These are phyloP conservation scores for Xanthoparmelia taractica DNA, from an alignment of 495 filamentous ascomycete genomes.

Conservation along the genomic window DNA sequence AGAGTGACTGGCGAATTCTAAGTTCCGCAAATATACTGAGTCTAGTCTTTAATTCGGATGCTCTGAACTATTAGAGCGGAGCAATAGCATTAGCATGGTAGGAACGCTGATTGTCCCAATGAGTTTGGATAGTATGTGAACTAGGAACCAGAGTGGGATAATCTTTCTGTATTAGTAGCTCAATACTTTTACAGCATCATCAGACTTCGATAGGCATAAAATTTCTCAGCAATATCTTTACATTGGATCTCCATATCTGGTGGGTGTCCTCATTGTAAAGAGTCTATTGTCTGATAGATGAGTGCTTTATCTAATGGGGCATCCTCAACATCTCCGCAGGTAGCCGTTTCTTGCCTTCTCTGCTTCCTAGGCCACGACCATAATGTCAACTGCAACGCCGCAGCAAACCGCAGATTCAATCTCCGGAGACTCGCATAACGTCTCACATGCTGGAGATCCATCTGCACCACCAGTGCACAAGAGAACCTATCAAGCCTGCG, in stretches of 20 bases:
- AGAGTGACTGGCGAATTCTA: not conserved
- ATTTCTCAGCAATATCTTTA: not conserved
- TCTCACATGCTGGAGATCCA: conserved; percentile 1
- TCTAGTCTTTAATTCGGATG: not conserved
- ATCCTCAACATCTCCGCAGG: not conserved
- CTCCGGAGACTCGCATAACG: not conserved
- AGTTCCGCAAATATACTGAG: not conserved
- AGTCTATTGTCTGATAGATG: not conserved
- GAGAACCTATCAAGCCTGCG: conserved; percentile 27
- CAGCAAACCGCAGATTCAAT: not conserved
- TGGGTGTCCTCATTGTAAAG: not conserved
- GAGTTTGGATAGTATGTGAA: not conserved
- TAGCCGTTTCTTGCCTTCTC: conserved; percentile 4
- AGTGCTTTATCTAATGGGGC: not conserved
- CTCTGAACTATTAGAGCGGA: not conserved
- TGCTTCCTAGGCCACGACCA: not conserved
- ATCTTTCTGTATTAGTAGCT: not conserved
- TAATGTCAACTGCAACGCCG: conserved; percentile 3
- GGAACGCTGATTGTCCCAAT: not conserved
- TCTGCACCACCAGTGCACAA: conserved; percentile 17
- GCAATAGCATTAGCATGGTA: not conserved
- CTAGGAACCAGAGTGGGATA: not conserved
- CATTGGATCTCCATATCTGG: not conserved
- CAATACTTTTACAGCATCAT: not conserved
- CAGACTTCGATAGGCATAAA: not conserved